A percentile compares a stretch with the other conserved stretches of the same genome.
phyloP scores from a whole-genome alignment of 2,329 filamentous ascomycete species.

The Akanthomyces muscarius region DNA sequence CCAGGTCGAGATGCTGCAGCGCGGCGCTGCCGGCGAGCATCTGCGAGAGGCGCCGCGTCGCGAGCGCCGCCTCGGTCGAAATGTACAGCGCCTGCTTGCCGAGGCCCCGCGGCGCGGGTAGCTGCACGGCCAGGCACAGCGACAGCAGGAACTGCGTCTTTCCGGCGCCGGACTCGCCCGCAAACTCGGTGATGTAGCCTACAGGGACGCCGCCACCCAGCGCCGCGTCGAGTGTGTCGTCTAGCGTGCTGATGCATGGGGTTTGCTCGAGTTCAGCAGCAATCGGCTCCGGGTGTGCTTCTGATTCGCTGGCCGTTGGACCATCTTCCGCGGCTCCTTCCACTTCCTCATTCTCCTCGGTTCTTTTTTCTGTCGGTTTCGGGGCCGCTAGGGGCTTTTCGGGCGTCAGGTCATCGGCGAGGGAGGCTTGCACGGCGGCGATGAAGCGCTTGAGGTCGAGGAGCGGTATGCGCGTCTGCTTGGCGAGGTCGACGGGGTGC shows the following conservation, averaged over 20 bases:
- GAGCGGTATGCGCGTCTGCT: conserved; percentile 76
- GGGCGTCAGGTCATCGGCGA: conserved; percentile 58
- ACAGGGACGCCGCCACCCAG: conserved; percentile 77
- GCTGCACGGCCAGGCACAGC: conserved; percentile 78
- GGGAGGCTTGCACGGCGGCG: conserved; percentile 59
- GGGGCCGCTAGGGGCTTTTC: conserved; percentile 11
- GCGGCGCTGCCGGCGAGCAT: conserved; percentile 65
- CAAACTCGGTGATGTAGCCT: conserved; percentile 81
- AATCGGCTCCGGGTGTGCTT: background rate
- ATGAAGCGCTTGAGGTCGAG: conserved; percentile 74
- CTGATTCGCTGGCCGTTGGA: background rate
- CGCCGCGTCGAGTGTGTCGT: conserved; percentile 62
- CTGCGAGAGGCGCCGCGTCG: conserved; percentile 76
- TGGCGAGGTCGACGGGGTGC: conserved; percentile 77
- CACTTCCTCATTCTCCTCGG: background rate
- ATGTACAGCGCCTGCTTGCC: conserved; percentile 81
- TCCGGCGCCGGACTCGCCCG: conserved; percentile 88
- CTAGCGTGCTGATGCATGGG: conserved; percentile 72
- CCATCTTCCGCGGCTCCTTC: background rate
- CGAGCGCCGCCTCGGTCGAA: conserved; percentile 82
- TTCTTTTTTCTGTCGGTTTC: background rate
- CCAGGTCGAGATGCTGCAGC: conserved; percentile 39
- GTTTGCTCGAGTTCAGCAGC: background rate
- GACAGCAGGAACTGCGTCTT: conserved; percentile 93
- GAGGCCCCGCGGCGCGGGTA: conserved; percentile 68